These are phyloP conservation scores for Pleurotus pulmonarius DNA, from an alignment of 768 basidiomycete genomes.

Conservation along the genomic window DNA sequence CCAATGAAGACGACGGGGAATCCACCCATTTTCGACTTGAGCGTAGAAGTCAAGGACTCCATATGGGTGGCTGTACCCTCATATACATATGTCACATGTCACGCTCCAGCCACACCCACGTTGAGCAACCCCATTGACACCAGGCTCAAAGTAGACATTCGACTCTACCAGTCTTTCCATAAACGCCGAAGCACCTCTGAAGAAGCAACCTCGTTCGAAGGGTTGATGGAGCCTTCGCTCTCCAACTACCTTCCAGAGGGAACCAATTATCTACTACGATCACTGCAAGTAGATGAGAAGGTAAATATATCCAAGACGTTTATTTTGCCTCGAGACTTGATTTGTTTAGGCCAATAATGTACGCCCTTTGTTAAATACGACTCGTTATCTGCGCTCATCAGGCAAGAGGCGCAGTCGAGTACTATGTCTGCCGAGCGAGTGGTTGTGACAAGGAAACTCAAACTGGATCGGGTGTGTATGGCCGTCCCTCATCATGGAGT, in stretches of 20 bases:
- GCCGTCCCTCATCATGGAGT: neutral
- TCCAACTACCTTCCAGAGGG: constrained; percentile 30
- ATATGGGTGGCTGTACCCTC: too few species aligned
- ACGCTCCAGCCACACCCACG: too few species aligned
- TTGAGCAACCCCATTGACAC: too few species aligned
- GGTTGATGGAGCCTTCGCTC: constrained; percentile 25
- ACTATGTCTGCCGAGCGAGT: constrained; percentile 20
- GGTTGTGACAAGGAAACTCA: constrained; percentile 41
- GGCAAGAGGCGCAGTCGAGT: constrained; percentile 13
- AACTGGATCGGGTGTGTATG: constrained; percentile 35
- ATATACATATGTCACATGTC: too few species aligned
- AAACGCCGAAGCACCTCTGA: too few species aligned
- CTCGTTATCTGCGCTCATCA: constrained; percentile 26
- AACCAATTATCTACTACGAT: constrained; percentile 16
- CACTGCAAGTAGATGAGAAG: constrained; percentile 14
- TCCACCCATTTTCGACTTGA: too few species aligned
- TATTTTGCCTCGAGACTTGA: constrained; percentile 1
- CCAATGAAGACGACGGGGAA: too few species aligned
- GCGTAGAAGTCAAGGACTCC: too few species aligned
- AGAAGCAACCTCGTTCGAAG: constrained; percentile 25
- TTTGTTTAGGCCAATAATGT: constrained; percentile 27
- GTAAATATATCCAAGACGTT: constrained; percentile 14
- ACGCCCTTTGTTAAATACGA: constrained; percentile 41
- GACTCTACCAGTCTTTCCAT: too few species aligned
- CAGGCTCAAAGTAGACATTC: too few species aligned